Conservation (phyloP, 2,329 filamentous ascomycete genomes). For the Paecilomyces niveus region DNA sequence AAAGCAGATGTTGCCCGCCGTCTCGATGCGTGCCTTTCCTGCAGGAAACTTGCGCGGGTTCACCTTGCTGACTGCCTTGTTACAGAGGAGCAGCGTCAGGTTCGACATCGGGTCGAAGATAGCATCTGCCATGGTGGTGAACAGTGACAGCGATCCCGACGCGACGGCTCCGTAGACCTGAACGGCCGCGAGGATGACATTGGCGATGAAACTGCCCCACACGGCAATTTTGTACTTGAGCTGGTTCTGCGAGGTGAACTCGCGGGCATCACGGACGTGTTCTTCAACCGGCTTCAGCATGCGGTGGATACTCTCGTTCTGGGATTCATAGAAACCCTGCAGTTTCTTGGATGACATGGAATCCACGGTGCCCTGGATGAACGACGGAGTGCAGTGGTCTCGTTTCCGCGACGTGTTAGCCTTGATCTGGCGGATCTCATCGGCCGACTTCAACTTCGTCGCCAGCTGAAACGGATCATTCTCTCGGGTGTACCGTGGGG, state of each 20-base stretch:
- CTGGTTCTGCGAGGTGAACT: conserved; percentile 74
- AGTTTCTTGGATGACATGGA: conserved; percentile 46
- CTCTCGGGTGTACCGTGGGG: conserved; percentile 53
- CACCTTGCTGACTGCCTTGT: conserved; percentile 80
- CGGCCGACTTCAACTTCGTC: conserved; percentile 66
- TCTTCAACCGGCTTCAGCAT: conserved; percentile 90
- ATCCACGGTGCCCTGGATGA: conserved; percentile 15
- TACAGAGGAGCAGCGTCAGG: conserved; percentile 75
- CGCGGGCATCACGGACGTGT: conserved; percentile 72
- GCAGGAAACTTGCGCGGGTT: conserved; percentile 82
- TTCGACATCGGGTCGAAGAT: conserved; percentile 91
- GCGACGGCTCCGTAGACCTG: conserved; percentile 85
- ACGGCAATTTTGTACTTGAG: conserved; percentile 57
- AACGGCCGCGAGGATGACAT: conserved; percentile 67
- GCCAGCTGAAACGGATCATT: conserved; percentile 79
- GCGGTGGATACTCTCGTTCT: conserved; percentile 90
- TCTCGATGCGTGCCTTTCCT: conserved; percentile 90
- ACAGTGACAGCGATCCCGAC: conserved; percentile 86
- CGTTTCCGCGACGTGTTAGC: conserved; percentile 77
- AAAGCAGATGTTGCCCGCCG: conserved; percentile 91
- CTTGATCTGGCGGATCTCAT: conserved; percentile 68
- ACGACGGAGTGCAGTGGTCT: conserved; percentile 31
- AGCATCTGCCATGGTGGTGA: conserved; percentile 95
- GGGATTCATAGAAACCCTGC: conserved; percentile 75
- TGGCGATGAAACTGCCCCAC: conserved; percentile 65